Conservation (phyloP, 139 green algal species). For the Zygnema cylindricum region DNA sequence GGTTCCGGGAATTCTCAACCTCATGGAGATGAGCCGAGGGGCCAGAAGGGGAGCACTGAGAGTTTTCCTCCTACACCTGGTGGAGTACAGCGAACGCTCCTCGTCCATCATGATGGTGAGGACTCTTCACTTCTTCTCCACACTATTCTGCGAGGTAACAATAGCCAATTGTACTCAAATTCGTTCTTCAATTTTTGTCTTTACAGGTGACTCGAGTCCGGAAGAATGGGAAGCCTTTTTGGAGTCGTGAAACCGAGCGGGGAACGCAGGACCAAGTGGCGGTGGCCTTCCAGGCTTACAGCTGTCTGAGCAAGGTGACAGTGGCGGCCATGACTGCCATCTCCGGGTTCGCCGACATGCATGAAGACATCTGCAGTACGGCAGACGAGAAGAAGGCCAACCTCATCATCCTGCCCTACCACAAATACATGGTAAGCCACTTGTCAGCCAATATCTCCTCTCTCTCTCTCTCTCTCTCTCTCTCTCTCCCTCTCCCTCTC, state of each 20-base stretch:
- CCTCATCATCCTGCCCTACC: conserved; percentile 56
- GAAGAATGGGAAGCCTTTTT: conserved; percentile 39
- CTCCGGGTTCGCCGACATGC: conserved; percentile 53
- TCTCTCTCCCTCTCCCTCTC: no score
- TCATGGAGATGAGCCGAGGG: conserved; percentile 44
- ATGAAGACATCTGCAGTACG: conserved; percentile 59
- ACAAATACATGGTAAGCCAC: conserved; percentile 25
- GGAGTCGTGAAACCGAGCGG: conserved; percentile 25
- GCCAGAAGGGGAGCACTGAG: conserved; percentile 25
- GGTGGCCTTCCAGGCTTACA: conserved; percentile 55
- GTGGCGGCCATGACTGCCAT: conserved; percentile 48
- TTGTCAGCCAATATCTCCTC: no score
- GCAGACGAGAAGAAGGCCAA: conserved; percentile 47
- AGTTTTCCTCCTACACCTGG: conserved; percentile 48
- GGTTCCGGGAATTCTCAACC: conserved; percentile 39
- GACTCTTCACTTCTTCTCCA: no score
- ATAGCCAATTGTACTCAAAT: no score
- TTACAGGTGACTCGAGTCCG: conserved; percentile 38
- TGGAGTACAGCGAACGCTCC: conserved; percentile 54
- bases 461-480: no score
- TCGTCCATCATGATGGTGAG: conserved; percentile 60
- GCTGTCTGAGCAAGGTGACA: conserved; percentile 40
- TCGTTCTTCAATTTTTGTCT: no score
- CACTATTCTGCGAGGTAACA: no score
- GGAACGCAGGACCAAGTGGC: conserved; percentile 40